Base-by-base conservation (phyloP, 345 rosid genomes). In the Dipteronia sinensis region DNA sequence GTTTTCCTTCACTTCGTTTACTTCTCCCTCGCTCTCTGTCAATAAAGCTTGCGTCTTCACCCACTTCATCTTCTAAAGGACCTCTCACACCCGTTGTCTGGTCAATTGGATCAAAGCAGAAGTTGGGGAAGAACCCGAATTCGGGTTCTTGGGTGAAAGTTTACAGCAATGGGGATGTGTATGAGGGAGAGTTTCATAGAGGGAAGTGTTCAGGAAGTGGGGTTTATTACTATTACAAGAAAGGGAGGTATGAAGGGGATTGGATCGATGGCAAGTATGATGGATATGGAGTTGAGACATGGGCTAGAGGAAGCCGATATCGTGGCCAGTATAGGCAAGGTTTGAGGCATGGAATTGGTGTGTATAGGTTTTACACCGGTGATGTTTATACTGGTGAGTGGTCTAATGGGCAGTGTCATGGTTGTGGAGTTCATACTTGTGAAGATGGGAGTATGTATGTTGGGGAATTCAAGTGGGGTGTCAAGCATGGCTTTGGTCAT, bases 381-480 rank as follows among this genome's bases (percentile, higher is more conserved):
- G 95, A 90, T 82, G 86, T 90, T n/a, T 93, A 93, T 86, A 88
- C 91, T 62, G 98, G 98, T 62, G 98, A 91, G 73, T 93, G 98
- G 98, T 91, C 87, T 72, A 89, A 91, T 82, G 98, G 98, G 63
- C 98, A 91, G 85, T 87, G 93, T 38, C 98, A 93, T 78, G 98
- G 98, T 2, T 86, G 87, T 83, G 98, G 98, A 72, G 90, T 87
- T 44, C 93, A 91, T 71, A 89, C 90, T 69, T 91, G 96, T 80
- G 89, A 85, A 79, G 98, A 93, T 78, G 98, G 94, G 59, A 93
- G 98, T 76, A 80, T 82, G 55, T 93, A 88, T 82, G 88, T 84
- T 65, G 97, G 97, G 34, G 91, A 91, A 86, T 93, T 93, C 86
- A 93, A 91, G 86, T 89, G 94, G 95, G 98, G 98, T 68, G 91